Conservation (phyloP, 495 filamentous ascomycete genomes). For the Bacidia gigantensis region DNA sequence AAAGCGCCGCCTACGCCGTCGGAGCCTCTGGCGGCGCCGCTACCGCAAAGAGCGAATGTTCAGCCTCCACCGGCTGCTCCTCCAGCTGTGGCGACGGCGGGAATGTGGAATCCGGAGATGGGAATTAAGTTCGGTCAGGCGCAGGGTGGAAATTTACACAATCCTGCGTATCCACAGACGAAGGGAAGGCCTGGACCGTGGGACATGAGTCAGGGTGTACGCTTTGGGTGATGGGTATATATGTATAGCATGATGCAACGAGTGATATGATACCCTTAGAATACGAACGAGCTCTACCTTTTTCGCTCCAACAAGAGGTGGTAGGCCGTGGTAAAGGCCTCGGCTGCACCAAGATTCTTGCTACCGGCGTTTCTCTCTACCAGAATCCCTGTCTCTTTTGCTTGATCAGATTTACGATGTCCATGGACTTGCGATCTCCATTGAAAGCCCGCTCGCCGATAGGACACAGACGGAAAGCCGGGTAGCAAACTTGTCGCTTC, state of each 20-base stretch:
- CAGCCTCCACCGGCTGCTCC: constrained; percentile 35
- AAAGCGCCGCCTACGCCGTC: constrained; percentile 20
- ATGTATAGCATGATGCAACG: not conserved
- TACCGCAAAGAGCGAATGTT: constrained; percentile 35
- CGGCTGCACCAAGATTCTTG: too few species aligned
- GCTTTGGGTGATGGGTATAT: constrained; percentile 37
- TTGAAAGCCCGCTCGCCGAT: too few species aligned
- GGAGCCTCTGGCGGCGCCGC: constrained; percentile 39
- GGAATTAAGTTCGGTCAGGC: constrained; percentile 53
- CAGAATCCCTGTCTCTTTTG: too few species aligned
- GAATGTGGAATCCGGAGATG: constrained; percentile 65
- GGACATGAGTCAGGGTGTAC: constrained; percentile 49
- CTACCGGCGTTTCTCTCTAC: too few species aligned
- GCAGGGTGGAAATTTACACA: constrained; percentile 16
- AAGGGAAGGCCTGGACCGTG: constrained; percentile 26
- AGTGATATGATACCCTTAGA: not conserved
- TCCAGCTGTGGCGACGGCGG: constrained; percentile 35
- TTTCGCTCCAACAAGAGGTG: too few species aligned
- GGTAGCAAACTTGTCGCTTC: too few species aligned
- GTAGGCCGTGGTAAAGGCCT: too few species aligned
- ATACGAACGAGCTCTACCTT: too few species aligned
- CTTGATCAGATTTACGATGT: too few species aligned
- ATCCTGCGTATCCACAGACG: constrained; percentile 18
- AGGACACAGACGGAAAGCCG: too few species aligned
- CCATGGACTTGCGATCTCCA: too few species aligned